These are phyloP conservation scores for Phialophora chinensis DNA, from an alignment of 2,329 filamentous ascomycete genomes.

Conservation along the genomic window DNA sequence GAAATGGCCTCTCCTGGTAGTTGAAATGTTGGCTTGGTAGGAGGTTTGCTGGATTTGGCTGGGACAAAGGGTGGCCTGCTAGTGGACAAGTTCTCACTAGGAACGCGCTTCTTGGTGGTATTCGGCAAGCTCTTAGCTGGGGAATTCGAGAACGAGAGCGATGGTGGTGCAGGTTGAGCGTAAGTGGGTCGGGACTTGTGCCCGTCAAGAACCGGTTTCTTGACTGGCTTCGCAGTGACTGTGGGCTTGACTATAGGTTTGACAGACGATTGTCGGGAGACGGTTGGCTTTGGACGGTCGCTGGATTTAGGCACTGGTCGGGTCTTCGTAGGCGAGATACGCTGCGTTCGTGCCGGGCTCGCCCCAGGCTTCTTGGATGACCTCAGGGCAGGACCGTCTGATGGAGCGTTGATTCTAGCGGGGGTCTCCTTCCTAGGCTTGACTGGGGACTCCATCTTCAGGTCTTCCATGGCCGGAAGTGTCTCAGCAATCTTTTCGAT, in stretches of 20 bases:
- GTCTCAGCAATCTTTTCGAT: constrained; percentile 54
- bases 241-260: constrained; percentile 29
- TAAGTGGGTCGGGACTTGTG: constrained; percentile 23
- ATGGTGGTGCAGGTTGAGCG: constrained; percentile 18
- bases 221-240: constrained; percentile 24
- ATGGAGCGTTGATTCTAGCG: constrained; percentile 1
- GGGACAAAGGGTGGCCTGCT: constrained; percentile 56
- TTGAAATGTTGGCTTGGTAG: constrained; percentile 57
- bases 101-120: constrained; percentile 53
- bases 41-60: constrained; percentile 59
- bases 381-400: neutral
- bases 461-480: constrained; percentile 42
- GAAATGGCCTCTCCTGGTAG: constrained; percentile 61
- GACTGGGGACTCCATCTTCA: constrained; percentile 36
- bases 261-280: constrained; percentile 9
- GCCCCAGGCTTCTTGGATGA: constrained; percentile 27
- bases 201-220: constrained; percentile 33
- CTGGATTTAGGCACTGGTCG: constrained; percentile 20
- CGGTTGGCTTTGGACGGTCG: constrained; percentile 15
- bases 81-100: constrained; percentile 45
- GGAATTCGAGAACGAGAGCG: constrained; percentile 38
- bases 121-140: constrained; percentile 35
- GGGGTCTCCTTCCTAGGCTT: constrained; percentile 30
- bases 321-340: constrained; percentile 40
- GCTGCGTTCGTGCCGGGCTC: constrained; percentile 25